These are phyloP conservation scores for Clonostachys chloroleuca DNA, from an alignment of 2,329 filamentous ascomycete species.

Conservation along the genomic window DNA sequence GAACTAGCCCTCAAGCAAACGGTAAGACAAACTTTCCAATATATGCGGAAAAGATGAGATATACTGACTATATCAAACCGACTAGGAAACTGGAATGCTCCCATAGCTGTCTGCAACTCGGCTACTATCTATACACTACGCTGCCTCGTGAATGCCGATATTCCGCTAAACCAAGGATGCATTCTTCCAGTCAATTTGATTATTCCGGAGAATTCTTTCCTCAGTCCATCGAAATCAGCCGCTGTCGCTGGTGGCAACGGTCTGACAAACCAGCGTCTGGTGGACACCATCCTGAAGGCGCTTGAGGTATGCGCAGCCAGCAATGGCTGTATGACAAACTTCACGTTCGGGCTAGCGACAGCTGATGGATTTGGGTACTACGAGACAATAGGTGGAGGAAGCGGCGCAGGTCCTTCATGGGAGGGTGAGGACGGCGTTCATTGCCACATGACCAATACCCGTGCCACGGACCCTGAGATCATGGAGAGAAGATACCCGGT, in stretches of 20 bases:
- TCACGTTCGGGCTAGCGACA: conserved; percentile 61
- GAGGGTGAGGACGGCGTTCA: conserved; percentile 65
- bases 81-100: conserved; percentile 26
- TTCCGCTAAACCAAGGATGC: conserved; percentile 32
- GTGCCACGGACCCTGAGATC: conserved; percentile 73
- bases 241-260: conserved; percentile 61
- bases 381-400: conserved; percentile 74
- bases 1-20: conserved; percentile 23
- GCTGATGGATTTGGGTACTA: conserved; percentile 47
- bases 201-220: conserved; percentile 20
- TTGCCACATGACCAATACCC: conserved; percentile 78
- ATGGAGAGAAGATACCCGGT: conserved; percentile 60
- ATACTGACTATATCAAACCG: conserved; percentile 16
- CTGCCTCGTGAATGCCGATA: conserved; percentile 24
- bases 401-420: conserved; percentile 67
- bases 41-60: conserved; percentile 9
- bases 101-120: conserved; percentile 26
- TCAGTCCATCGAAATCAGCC: conserved; percentile 21
- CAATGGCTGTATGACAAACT: conserved; percentile 53
- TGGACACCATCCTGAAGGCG: conserved; percentile 22
- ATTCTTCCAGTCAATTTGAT: conserved; percentile 24
- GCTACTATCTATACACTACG: conserved; percentile 31
- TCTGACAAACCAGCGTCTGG: conserved; percentile 22
- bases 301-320: conserved; percentile 15
- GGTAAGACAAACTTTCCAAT: conserved; percentile 18